A percentile compares a stretch with the other conserved stretches of the same genome.
Evolutionary conservation across 2,329 filamentous ascomycete species (phyloP).

Genomic region (Aureobasidium sp.): DNA sequence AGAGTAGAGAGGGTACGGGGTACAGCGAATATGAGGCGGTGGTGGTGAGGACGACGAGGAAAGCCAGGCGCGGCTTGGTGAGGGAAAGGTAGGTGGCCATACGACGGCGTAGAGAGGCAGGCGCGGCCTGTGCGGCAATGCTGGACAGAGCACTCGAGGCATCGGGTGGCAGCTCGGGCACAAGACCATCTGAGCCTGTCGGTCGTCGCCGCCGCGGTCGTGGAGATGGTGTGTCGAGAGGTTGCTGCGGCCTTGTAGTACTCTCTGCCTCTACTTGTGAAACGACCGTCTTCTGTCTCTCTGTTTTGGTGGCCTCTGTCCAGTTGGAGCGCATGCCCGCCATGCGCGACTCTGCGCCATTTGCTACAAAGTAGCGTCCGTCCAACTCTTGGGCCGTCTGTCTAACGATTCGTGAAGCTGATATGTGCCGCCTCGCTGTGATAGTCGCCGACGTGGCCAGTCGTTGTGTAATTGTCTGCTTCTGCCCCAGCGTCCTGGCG

Average conservation of each 20-base stretch:
- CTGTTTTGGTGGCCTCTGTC: neutral
- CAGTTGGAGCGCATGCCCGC: constrained; percentile 3
- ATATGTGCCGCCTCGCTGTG: constrained; percentile 17
- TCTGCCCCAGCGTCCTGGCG: constrained; percentile 19
- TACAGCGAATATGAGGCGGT: constrained; percentile 90
- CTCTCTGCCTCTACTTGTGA: neutral
- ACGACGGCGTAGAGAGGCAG: constrained; percentile 52
- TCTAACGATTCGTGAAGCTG: constrained; percentile 12
- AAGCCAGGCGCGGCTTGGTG: constrained; percentile 88
- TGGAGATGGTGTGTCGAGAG: constrained; percentile 20
- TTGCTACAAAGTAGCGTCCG: constrained; percentile 27
- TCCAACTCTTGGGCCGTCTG: constrained; percentile 19
- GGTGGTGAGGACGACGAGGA: constrained; percentile 82
- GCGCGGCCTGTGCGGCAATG: constrained; percentile 48
- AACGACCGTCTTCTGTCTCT: neutral
- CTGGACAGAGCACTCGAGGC: constrained; percentile 53
- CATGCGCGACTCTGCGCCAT: constrained; percentile 19
- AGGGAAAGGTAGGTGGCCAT: constrained; percentile 79
- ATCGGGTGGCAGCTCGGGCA: constrained; percentile 42
- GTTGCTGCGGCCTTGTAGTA: neutral
- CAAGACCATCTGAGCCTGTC: constrained; percentile 12
- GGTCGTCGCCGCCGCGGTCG: constrained; percentile 27
- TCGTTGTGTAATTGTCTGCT: constrained; percentile 14
- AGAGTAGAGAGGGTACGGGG: constrained; percentile 79
- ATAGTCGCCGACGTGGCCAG: constrained; percentile 13